Base-by-base conservation (phyloP, 805 yeast species). In the Saccharomycopsis lassenensis region DNA sequence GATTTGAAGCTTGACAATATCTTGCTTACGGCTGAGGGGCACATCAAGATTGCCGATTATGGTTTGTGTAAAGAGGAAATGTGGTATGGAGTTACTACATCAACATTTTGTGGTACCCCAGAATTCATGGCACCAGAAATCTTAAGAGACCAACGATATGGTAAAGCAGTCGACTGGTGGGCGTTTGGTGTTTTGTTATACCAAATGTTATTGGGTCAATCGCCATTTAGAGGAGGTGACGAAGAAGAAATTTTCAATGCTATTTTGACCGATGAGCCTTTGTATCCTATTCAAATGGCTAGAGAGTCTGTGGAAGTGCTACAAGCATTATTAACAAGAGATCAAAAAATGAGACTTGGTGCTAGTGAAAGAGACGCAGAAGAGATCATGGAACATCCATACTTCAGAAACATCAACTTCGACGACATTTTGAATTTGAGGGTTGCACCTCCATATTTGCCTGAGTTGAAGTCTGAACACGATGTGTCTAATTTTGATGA, bases 71-170 rank as follows among this genome's bases (percentile, higher is more conserved):
- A 91, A 57, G 97, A 86, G 49, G 81, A 71, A 33, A 84, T 84
- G 93, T 77, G 85, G 77, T 65, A 63, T 54, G 86, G 85, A 8
- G 74, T 70, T 48, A 84, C 87, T 14, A 91, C 96, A 0, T 77
- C 84, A 4, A 91, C 98, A 0, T 91, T 89, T 63, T 91, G 98
- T 65, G 98, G 99, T 49, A 91, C 99, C 2, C 99, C 99, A 0
- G 98, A 91, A 57, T 83, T 91, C 48, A 91, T 91, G 95, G 99
- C 98, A 1, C 99, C 99, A 0, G 99, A 91, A 58, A 89, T 91
- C 47, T 66, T 91, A 52, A 77, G 84, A 46, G 97, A 91, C 37
- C 94, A 87, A 57, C 81, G 77, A 41, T 91, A 91, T 52, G 91
- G 86, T 36, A 75, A 94, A 52, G 81, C 91, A 26, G 98, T 91